A percentile compares a stretch with the other conserved stretches of the same genome.
Evolutionary conservation across 192 early-diverging fungal species (phyloP).

Genomic region (Rhizophlyctis rosea): DNA sequence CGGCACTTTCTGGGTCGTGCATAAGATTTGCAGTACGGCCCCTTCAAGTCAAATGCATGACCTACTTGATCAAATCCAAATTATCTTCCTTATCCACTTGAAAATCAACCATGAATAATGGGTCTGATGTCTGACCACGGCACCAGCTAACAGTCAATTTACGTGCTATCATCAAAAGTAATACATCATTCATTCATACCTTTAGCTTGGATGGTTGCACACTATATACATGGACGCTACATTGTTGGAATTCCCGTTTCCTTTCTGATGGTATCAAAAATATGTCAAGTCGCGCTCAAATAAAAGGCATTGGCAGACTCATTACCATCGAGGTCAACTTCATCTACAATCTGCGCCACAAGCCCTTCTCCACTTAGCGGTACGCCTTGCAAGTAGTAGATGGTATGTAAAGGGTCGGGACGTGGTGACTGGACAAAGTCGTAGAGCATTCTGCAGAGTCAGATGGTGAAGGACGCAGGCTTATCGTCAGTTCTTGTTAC

Average conservation of each 20-base stretch:
- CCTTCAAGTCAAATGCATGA: background rate
- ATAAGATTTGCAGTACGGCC: background rate
- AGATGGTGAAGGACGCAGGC: too few species aligned
- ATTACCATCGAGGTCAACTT: conserved; percentile 17
- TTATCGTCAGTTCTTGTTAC: too few species aligned
- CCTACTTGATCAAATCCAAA: conserved; percentile 12
- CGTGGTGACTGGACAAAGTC: conserved; percentile 9
- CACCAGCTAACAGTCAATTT: background rate
- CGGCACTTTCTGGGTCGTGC: conserved; percentile 9
- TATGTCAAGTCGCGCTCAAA: background rate
- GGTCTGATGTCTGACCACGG: conserved; percentile 2
- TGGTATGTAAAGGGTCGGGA: conserved; percentile 7
- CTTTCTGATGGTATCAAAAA: conserved; percentile 10
- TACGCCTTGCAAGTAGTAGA: conserved; percentile 19
- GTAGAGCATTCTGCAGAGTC: conserved; percentile 13
- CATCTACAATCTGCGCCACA: conserved; percentile 1
- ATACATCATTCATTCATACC: background rate
- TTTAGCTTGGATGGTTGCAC: conserved; percentile 14
- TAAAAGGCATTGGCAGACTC: too few species aligned
- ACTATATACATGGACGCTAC: conserved; percentile 21
- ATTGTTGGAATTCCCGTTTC: conserved; percentile 8
- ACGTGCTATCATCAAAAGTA: background rate
- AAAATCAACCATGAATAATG: conserved; percentile 16
- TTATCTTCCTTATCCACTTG: conserved; percentile 21
- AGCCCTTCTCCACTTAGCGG: background rate